phyloP scores from a whole-genome alignment of 179 eudicot genomes.

The Silene noctiflora region DNA sequence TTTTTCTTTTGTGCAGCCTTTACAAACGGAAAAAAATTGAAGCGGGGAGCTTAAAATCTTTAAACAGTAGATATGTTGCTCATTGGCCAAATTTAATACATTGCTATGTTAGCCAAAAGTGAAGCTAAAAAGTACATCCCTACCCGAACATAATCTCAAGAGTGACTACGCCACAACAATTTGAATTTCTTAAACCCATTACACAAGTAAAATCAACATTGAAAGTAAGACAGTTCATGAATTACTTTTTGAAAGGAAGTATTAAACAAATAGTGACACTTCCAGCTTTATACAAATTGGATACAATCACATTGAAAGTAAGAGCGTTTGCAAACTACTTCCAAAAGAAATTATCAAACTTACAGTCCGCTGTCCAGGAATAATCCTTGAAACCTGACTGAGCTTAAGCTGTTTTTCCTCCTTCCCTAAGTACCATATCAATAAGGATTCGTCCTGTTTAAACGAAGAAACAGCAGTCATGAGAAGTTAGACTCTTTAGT shows the following conservation, averaged over 20 bases:
- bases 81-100: background rate
- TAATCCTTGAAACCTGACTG: constrained; percentile 62
- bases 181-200: too few relatives aligned
- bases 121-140: background rate
- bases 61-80: background rate
- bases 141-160: too few relatives aligned
- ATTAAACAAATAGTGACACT: background rate
- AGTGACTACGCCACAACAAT: too few relatives aligned
- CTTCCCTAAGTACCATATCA: constrained; percentile 80
- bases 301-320: background rate
- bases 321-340: background rate
- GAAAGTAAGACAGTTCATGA: too few relatives aligned
- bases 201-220: too few relatives aligned
- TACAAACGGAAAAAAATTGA: too few relatives aligned
- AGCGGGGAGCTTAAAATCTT: background rate
- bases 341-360: constrained; percentile 28
- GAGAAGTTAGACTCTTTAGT: constrained; percentile 1
- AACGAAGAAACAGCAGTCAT: constrained; percentile 17
- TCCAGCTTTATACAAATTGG: constrained; percentile 6
- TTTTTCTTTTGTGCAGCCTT: too few relatives aligned
- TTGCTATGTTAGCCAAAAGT: background rate
- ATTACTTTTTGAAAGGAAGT: too few relatives aligned
- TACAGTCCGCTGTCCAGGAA: constrained; percentile 94
- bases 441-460: constrained; percentile 68
- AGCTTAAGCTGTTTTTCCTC: constrained; percentile 78